Conservation (phyloP, 2,329 filamentous ascomycete genomes). For the Boeremia lycopersici region DNA sequence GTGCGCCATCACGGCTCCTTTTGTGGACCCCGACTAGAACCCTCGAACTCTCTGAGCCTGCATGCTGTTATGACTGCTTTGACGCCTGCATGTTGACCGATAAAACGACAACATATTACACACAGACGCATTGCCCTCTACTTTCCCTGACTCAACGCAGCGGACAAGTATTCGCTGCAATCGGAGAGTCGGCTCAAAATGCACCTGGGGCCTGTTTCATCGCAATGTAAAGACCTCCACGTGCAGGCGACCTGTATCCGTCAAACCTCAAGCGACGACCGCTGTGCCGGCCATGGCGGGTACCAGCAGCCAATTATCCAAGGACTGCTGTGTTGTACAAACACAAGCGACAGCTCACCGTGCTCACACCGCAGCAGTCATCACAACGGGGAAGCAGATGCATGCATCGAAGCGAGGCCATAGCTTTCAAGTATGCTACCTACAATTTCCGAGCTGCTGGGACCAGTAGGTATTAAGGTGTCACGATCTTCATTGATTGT, state of each 20-base stretch:
- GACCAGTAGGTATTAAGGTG: constrained; percentile 7
- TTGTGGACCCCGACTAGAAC: constrained; percentile 11
- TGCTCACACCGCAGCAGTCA: constrained; percentile 27
- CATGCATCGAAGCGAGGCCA: constrained; percentile 26
- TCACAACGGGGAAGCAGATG: constrained; percentile 25
- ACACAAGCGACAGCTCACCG: constrained; percentile 20
- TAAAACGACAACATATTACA: constrained; percentile 8
- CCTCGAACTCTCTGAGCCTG: constrained; percentile 7
- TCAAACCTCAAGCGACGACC: constrained; percentile 2
- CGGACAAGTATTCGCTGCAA: neutral
- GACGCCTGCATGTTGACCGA: constrained; percentile 15
- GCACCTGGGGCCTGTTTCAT: neutral
- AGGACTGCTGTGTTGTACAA: constrained; percentile 12
- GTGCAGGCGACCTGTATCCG: neutral
- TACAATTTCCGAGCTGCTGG: constrained; percentile 11
- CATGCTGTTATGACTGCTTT: constrained; percentile 5
- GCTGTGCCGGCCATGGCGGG: neutral
- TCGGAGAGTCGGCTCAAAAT: neutral
- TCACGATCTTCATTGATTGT: constrained; percentile 20
- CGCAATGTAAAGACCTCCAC: neutral
- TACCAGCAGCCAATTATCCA: constrained; percentile 13
- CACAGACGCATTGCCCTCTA: neutral
- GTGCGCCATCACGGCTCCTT: constrained; percentile 15
- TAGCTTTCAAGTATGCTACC: constrained; percentile 6
- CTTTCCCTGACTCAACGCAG: constrained; percentile 1